Evolutionary conservation across 805 yeast species (phyloP), one percentile per base, ranked within the genome.

Genomic region (Candida xiaguanensis): DNA sequence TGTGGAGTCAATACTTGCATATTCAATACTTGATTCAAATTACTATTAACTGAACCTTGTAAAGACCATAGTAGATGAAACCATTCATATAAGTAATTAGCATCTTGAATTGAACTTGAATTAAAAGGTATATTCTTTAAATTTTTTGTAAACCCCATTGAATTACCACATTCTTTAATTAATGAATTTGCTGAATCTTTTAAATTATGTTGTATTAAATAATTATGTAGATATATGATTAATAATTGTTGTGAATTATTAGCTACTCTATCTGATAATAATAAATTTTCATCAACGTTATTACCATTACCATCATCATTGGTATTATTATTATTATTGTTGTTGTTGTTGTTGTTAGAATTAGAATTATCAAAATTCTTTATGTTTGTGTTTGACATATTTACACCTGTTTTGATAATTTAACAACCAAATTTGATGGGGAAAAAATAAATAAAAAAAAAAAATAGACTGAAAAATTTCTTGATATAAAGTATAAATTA

Each of bases 21-120:
- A 18, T 36, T 33, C 11, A 48, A 39, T 15, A 51, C 24, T 34
- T 57, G 64, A 34, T 58, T 58, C 40, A 61, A 40, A 26, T 51
- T 51, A 12, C 63, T 63, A 44, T 59, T 58, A 25, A 75, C 66
- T 37, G 64, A 69, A 8, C 70, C 61, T 45, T 74, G 77, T n/a
- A 72, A 41, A 12, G 73, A 61, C 74, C 77, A 71, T 11, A 77
- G 48, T 8, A 70, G 56, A 36, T 69, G 65, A 79, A 80, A 77
- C 82, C 82, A 77, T 45, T 77, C 80, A 34, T 72, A 52, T 11
- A 77, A 52, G 43, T 75, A 74, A 0, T 78, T 65, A 15, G 73
- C 76, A 3, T 66, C 63, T 1, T 69, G 59, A 51, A 14, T 56
- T 47, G 25, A 56, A 52, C 17, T 46, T 51, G 31, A 39, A 13